Evolutionary conservation across 2,329 filamentous ascomycete species (phyloP).

Genomic region (Torrubiella hemipterigena): DNA sequence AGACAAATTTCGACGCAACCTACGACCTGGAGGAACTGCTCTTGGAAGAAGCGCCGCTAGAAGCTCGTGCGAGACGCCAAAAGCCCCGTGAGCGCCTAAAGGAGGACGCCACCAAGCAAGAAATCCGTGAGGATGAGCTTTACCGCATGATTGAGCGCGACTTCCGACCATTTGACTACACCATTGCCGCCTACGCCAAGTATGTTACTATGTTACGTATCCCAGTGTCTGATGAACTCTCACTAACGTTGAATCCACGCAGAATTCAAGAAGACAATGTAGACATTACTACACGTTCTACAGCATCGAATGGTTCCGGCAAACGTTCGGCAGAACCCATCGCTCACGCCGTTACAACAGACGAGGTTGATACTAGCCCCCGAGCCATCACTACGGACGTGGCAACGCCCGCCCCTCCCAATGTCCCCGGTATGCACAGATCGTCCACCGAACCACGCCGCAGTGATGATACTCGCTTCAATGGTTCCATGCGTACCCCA

Average conservation of each 20-base stretch:
- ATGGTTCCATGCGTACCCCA: conserved; percentile 7
- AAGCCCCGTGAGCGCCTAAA: conserved; percentile 87
- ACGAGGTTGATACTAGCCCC: conserved; percentile 13
- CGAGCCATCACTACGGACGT: conserved; percentile 42
- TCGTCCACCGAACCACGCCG: conserved; percentile 5
- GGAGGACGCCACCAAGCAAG: conserved; percentile 87
- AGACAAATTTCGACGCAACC: conserved; percentile 98
- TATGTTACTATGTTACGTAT: conserved; percentile 43
- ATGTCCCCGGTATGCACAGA: conserved; percentile 2
- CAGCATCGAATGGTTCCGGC: background rate
- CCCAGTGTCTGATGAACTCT: too few species aligned
- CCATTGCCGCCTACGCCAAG: conserved; percentile 65
- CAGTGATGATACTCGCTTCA: background rate
- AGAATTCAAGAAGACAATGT: too few species aligned
- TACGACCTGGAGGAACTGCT: conserved; percentile 93
- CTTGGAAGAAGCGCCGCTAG: conserved; percentile 85
- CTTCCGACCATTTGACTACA: conserved; percentile 95
- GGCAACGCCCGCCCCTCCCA: conserved; percentile 25
- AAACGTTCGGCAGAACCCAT: conserved; percentile 1
- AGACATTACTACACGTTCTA: too few species aligned
- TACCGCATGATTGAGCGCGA: conserved; percentile 90
- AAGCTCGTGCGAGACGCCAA: conserved; percentile 83
- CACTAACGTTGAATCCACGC: too few species aligned
- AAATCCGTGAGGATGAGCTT: conserved; percentile 87
- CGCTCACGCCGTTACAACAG: background rate